Percentiles rank a stretch among this genome's conserved stretches.
Conservation (phyloP, 2,329 filamentous ascomycete genomes). For the Lecanicillium sp. region DNA sequence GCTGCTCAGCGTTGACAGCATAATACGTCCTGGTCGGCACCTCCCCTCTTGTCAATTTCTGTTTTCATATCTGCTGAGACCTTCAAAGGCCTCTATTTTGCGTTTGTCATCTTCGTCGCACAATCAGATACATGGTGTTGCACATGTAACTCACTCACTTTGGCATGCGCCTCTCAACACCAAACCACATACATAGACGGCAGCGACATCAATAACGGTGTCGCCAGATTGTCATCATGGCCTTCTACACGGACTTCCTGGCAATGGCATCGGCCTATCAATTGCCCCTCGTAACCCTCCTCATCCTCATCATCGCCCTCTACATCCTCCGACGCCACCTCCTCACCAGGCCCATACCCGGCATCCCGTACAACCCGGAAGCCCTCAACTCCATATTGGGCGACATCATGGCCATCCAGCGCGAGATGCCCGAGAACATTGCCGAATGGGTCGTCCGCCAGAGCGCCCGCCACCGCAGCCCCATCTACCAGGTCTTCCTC, state of each 20-base stretch:
- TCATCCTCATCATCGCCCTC: not conserved
- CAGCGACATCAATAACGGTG: not conserved
- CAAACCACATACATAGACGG: too few species aligned
- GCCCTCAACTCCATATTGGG: slow-evolving; percentile 33
- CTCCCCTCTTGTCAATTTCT: too few species aligned
- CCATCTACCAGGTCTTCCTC: slow-evolving; percentile 43
- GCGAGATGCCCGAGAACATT: slow-evolving; percentile 7
- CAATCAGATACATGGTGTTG: too few species aligned
- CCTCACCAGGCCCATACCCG: slow-evolving; percentile 37
- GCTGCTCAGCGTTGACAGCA: too few species aligned
- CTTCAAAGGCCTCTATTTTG: too few species aligned
- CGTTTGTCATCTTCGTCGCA: too few species aligned
- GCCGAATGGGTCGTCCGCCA: slow-evolving; percentile 25
- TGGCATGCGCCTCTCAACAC: too few species aligned
- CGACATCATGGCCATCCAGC: slow-evolving; percentile 28
- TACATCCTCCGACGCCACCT: slow-evolving; percentile 15
- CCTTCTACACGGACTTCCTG: not conserved
- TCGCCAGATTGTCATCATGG: not conserved
- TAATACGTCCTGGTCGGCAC: too few species aligned
- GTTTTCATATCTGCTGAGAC: too few species aligned
- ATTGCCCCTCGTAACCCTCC: not conserved
- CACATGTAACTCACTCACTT: too few species aligned
- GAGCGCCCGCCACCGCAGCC: slow-evolving; percentile 28
- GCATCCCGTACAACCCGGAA: slow-evolving; percentile 39
- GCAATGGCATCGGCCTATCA: not conserved